Base-by-base conservation (phyloP, 1,139 yeast species). In the Candida sojae region DNA sequence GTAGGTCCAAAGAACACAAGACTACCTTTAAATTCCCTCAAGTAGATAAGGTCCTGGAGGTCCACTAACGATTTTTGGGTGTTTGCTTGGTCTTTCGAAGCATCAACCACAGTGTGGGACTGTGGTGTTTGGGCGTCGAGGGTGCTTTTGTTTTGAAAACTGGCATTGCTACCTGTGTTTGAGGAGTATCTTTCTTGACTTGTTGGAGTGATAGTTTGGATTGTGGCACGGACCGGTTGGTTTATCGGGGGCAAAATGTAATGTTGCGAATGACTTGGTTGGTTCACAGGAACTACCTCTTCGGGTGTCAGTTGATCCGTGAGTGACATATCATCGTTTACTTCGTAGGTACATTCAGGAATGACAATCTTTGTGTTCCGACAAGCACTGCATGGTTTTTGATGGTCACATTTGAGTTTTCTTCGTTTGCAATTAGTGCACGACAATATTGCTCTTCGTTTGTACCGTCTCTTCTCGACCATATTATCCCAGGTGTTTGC, bases 1-100 rank as follows among this genome's bases (percentile, higher is more conserved):
- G 40, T 38, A 12, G 40, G 32, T 8, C 40, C 40, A n/a, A 38
- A 38, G n/a, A 38, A 38, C 9, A 38, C n/a, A 6, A 25, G 40
- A 11, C 31, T 38, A 7, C 32, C 40, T 7, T 38, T 38, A n/a
- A 26, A 38, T 11, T 38, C 40, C 23, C 26, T 38, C 10, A 38
- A 7, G 11, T n/a, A 26, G 8, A 38, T 38, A 9, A 38, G 12
- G 23, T 38, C 40, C 10, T 12, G 31, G 5, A 38, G 21, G n/a
- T 38, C 40, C 10, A 38, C 29, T 29, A 23, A 13, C 13, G 28
- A 8, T 12, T 12, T 5, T 4, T 33, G 7, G 6, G 39, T 35
- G 7, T 23, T 2, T 10, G 29, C 2, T 11, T 31, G n/a, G 6
- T 31, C 10, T 5, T 7, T 10, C 10, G 13, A 10, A 10, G 17